Evolutionary conservation across 495 filamentous ascomycete species (phyloP), one percentile per base, ranked within the genome.

Genomic region (Aspergillus sclerotiicarbonarius): DNA sequence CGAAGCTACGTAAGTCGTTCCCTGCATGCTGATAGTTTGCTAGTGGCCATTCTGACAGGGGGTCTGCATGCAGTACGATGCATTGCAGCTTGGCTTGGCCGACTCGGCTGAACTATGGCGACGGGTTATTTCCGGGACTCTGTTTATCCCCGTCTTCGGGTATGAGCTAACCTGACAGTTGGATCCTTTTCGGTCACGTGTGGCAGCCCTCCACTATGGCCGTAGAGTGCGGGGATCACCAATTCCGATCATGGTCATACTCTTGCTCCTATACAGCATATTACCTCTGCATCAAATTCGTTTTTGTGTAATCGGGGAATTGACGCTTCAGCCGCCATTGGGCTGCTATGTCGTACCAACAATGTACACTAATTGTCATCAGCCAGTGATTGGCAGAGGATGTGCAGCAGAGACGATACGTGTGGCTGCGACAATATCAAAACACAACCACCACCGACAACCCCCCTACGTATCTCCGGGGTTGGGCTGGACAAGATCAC

Each of bases 171-270:
- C 57, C 57, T 60, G 51, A 49, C 21, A 31, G 51, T 49, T 48
- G 57, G 57, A 20, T 55, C 29, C 53, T 46, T 45, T 52, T 53
- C 53, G 30, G 35, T 60, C 57, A 60, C 57, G 57, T 60, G 57
- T 51, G 12, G 44, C 39, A 16, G 21, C 43, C 39, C 39, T 9
- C 25, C 29, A 35, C 33, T 18, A n/a, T 21, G 41, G 16, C 8
- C 1, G 33, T 35, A 9, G 33, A 5, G 12, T 13, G 10, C 5
- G 6, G 37, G 8, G 9, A 41, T 13, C n/a, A 41, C 5, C 5
- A n/a, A 41, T n/a, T n/a, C 37, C n/a, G 37, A 41, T 15, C 9
- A 4, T 41, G 9, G 37, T 41, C 13, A 41, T n/a, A 41, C 37
- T 41, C 7, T 41, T n/a, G 12, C n/a, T 41, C 13, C 25, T 25